A percentile compares a stretch with the other conserved stretches of the same genome.
These are phyloP conservation scores for Hanseniaspora valbyensis DNA, from an alignment of 805 yeast species.

Conservation along the genomic window DNA sequence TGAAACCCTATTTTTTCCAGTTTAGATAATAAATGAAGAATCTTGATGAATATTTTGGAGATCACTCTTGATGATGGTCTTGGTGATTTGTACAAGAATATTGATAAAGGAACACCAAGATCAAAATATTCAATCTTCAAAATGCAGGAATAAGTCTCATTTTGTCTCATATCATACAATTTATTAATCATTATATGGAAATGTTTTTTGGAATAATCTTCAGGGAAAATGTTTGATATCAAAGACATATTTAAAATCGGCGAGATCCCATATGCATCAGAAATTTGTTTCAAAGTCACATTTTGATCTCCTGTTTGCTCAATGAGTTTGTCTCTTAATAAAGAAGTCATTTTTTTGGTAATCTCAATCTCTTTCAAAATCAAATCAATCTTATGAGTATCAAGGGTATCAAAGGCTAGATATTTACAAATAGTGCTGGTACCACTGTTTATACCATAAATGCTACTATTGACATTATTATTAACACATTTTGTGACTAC, in stretches of 20 bases:
- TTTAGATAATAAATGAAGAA: conserved; percentile 37
- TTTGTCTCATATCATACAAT: background rate
- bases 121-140: conserved; percentile 25
- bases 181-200: conserved; percentile 14
- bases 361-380: conserved; percentile 12
- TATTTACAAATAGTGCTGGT: conserved; percentile 2
- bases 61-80: conserved; percentile 15
- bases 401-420: conserved; percentile 14
- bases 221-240: conserved; percentile 15
- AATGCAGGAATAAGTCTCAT: conserved; percentile 18
- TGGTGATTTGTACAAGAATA: conserved; percentile 28
- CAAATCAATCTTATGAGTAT: conserved; percentile 8
- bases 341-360: conserved; percentile 12
- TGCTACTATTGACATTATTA: background rate
- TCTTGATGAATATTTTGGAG: conserved; percentile 41
- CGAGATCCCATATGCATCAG: conserved; percentile 10
- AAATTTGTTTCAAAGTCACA: conserved; percentile 3
- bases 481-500: conserved; percentile 6
- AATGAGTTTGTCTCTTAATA: conserved; percentile 4
- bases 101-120: conserved; percentile 23
- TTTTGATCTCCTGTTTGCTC: background rate
- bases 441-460: background rate
- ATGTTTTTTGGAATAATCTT: conserved; percentile 20
- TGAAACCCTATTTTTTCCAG: conserved; percentile 52
- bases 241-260: conserved; percentile 13